Evolutionary conservation across 163 green algal species (phyloP).

Genomic region (Chlamydomonas reinhardtii): DNA sequence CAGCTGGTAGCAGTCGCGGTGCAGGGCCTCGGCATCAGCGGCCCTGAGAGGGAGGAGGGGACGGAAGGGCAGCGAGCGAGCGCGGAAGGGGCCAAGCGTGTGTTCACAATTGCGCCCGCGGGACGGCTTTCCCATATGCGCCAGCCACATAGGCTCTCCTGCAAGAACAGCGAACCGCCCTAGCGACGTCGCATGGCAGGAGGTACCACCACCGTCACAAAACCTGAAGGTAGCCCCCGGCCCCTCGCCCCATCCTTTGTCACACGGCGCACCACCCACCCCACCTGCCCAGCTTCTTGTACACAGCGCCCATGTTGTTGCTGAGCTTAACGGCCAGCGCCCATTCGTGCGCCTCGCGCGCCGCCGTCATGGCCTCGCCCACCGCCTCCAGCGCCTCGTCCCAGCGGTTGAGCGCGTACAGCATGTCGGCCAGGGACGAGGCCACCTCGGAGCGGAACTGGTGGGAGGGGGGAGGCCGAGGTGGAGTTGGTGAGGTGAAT

Average conservation of each 20-base stretch:
- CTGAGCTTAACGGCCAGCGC: conserved; percentile 29
- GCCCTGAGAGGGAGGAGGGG: not conserved
- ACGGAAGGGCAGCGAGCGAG: not conserved
- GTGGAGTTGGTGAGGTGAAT: too few species aligned
- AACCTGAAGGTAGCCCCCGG: too few species aligned
- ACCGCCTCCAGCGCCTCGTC: conserved; percentile 35
- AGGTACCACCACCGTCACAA: too few species aligned
- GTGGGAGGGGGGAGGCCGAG: not conserved
- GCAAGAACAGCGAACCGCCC: not conserved
- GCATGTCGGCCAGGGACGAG: conserved; percentile 41
- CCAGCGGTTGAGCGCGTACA: conserved; percentile 11
- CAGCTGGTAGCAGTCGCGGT: conserved; percentile 27
- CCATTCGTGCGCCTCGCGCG: conserved; percentile 13
- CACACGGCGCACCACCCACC: not conserved
- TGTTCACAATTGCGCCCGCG: too few species aligned
- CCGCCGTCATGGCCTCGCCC: not conserved
- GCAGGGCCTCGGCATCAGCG: conserved; percentile 22
- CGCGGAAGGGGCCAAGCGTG: too few species aligned
- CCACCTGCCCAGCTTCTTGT: conserved; percentile 33
- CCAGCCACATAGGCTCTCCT: too few species aligned
- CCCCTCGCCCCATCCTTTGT: not conserved
- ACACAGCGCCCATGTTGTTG: conserved; percentile 41
- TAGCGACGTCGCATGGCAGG: not conserved
- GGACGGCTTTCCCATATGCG: too few species aligned
- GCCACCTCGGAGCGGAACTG: conserved; percentile 32